These are phyloP conservation scores for Xylaria sp. DNA, from an alignment of 2,329 filamentous ascomycete species.

Conservation along the genomic window DNA sequence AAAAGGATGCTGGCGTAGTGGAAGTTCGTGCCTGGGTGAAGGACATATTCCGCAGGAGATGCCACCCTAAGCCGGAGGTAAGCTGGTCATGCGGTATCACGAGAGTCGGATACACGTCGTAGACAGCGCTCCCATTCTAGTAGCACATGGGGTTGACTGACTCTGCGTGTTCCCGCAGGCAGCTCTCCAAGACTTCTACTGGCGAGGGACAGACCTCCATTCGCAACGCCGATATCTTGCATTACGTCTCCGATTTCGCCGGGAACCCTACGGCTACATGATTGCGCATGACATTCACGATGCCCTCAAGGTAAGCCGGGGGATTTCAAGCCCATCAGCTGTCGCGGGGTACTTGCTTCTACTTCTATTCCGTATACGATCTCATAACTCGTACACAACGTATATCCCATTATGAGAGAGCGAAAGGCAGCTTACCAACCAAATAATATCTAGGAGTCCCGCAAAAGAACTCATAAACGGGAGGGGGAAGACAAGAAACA, in stretches of 20 bases:
- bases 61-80: slow-evolving; percentile 23
- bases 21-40: slow-evolving; percentile 24
- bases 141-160: neutral
- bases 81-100: neutral
- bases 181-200: slow-evolving; percentile 16
- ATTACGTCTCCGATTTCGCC: slow-evolving; percentile 21
- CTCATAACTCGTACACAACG: neutral
- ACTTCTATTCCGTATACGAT: neutral
- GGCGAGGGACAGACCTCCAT: slow-evolving; percentile 25
- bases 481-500: slow-evolving; percentile 5
- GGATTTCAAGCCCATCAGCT: neutral
- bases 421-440: neutral
- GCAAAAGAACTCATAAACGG: slow-evolving; percentile 3
- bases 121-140: too few species aligned
- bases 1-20: slow-evolving; percentile 17
- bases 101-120: neutral
- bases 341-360: too few species aligned
- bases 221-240: slow-evolving; percentile 19
- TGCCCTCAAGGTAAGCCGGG: slow-evolving; percentile 16
- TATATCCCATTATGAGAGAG: neutral
- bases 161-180: neutral
- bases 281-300: slow-evolving; percentile 27
- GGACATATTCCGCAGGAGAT: slow-evolving; percentile 23
- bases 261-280: slow-evolving; percentile 21
- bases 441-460: slow-evolving; percentile 5